Evolutionary conservation across 1,284 basidiomycete genomes (phyloP).

Genomic region (Cutaneotrichosporon cavernicola): DNA sequence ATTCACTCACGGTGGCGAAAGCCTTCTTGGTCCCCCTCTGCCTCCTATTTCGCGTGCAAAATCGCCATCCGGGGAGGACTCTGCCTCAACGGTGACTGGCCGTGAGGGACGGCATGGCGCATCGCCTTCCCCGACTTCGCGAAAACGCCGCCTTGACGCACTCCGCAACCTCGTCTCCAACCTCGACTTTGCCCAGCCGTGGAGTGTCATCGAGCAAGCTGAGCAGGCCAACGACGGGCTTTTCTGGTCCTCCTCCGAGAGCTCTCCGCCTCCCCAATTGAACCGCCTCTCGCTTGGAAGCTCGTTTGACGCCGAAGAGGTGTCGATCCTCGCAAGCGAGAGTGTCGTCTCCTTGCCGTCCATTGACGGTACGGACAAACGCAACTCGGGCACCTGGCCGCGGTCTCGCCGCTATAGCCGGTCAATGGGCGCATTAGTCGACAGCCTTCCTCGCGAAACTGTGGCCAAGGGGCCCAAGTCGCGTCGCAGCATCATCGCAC

Average conservation of each 20-base stretch:
- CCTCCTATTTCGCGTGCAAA: not conserved
- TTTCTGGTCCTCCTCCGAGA: conserved; percentile 23
- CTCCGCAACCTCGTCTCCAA: conserved; percentile 43
- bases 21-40: conserved; percentile 11
- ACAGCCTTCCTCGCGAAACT: conserved; percentile 6
- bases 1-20: conserved; percentile 11
- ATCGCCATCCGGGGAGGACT: conserved; percentile 24
- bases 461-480: not conserved
- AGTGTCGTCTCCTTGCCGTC: conserved; percentile 14
- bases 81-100: not conserved
- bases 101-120: not conserved
- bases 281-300: conserved; percentile 19
- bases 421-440: conserved; percentile 17
- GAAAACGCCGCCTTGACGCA: conserved; percentile 39
- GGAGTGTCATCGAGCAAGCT: conserved; percentile 29
- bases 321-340: conserved; percentile 5
- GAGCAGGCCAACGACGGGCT: conserved; percentile 21
- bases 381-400: conserved; percentile 5
- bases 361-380: not conserved
- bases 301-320: conserved; percentile 16
- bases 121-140: conserved; percentile 11
- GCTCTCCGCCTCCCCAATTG: conserved; percentile 16
- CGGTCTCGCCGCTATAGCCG: conserved; percentile 15
- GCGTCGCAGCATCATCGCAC: not conserved
- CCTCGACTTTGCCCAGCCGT: conserved; percentile 47